Conservation (phyloP, 306 rosid species). For the peach (Prunus persica) region DNA sequence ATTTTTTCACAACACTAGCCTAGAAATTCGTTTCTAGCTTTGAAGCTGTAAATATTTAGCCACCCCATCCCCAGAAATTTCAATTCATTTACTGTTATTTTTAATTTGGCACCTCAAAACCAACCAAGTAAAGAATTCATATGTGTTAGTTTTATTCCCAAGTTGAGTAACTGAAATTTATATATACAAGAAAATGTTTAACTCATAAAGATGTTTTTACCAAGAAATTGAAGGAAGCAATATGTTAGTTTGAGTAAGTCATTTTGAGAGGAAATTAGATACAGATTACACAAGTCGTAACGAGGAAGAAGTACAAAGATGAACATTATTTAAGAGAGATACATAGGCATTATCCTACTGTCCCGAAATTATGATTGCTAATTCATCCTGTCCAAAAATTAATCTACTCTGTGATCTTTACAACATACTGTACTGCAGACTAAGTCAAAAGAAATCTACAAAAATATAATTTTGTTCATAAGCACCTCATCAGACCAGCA, state of each 20-base stretch:
- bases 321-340: background rate
- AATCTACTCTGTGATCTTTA: slow-evolving; percentile 39
- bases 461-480: slow-evolving; percentile 20
- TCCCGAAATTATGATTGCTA: slow-evolving; percentile 23
- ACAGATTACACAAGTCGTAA: background rate
- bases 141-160: background rate
- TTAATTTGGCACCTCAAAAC: too few species aligned
- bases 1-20: too few species aligned
- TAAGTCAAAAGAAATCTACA: slow-evolving; percentile 32
- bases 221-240: background rate
- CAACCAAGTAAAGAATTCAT: background rate
- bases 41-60: too few species aligned
- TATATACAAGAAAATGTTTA: background rate
- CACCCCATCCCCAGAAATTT: too few species aligned
- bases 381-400: slow-evolving; percentile 19
- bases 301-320: slow-evolving; percentile 3
- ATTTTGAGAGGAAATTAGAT: background rate
- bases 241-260: background rate
- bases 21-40: too few species aligned
- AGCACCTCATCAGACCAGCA: slow-evolving; percentile 21
- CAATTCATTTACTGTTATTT: too few species aligned
- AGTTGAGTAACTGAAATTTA: background rate
- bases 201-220: background rate
- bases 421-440: slow-evolving; percentile 28
- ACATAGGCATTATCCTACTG: background rate